phyloP scores from a whole-genome alignment of 768 basidiomycete genomes.

The Rhodosporidiobolus sp. region DNA sequence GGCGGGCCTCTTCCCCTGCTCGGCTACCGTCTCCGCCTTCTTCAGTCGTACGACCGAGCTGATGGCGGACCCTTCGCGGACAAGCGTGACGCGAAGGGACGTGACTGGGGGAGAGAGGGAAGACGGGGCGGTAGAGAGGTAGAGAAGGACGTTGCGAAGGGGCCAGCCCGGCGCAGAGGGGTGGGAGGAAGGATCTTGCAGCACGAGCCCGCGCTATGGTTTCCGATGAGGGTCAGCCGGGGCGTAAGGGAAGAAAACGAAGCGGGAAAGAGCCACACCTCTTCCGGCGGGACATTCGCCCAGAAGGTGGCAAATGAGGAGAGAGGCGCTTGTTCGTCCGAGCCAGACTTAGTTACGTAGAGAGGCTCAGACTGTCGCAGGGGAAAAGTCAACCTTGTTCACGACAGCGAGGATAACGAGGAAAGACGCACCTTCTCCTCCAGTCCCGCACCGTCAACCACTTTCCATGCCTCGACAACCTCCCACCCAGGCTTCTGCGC shows the following conservation, averaged over 20 bases:
- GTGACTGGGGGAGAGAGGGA: conserved; percentile 54
- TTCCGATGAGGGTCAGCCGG: background rate
- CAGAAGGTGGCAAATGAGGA: conserved; percentile 29
- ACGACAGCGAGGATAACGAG: background rate
- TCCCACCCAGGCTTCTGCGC: conserved; percentile 66
- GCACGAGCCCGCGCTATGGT: conserved; percentile 59
- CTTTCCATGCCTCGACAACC: background rate
- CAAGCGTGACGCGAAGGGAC: conserved; percentile 65
- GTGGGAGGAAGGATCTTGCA: conserved; percentile 80
- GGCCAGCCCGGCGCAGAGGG: conserved; percentile 82
- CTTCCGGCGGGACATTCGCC: conserved; percentile 6
- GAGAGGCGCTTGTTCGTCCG: conserved; percentile 13
- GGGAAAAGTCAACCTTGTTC: background rate
- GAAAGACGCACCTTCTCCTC: background rate
- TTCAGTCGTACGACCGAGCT: background rate
- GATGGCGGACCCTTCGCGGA: conserved; percentile 57
- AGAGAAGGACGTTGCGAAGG: conserved; percentile 83
- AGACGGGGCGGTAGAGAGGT: conserved; percentile 52
- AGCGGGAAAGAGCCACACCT: background rate
- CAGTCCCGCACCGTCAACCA: background rate
- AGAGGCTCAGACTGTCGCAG: background rate
- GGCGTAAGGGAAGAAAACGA: background rate
- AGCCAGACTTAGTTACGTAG: background rate
- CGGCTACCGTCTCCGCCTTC: background rate
- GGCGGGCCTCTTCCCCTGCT: conserved; percentile 50